Evolutionary conservation across 1,284 basidiomycete genomes (phyloP).

Genomic region (Trichosporon coremiiforme): DNA sequence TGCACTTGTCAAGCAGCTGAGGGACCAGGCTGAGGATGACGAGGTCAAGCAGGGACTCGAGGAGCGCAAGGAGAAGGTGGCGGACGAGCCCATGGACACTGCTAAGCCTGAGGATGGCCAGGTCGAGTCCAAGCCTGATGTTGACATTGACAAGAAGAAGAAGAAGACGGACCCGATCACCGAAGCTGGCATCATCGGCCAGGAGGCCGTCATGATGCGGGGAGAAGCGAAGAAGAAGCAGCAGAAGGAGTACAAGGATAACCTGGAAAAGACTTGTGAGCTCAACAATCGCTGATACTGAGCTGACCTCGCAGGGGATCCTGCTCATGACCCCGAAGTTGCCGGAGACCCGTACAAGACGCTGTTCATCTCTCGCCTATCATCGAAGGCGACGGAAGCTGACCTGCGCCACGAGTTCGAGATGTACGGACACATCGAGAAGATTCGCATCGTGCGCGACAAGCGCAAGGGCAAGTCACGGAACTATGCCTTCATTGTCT

Average conservation of each 20-base stretch:
- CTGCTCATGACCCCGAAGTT: slow-evolving; percentile 79
- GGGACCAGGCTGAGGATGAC: too few species aligned
- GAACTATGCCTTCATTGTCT: slow-evolving; percentile 97
- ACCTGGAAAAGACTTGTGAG: slow-evolving; percentile 79
- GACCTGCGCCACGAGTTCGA: slow-evolving; percentile 95
- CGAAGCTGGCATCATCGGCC: slow-evolving; percentile 58
- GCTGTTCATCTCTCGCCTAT: slow-evolving; percentile 89
- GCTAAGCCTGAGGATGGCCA: too few species aligned
- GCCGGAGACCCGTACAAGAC: slow-evolving; percentile 98
- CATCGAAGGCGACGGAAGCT: slow-evolving; percentile 83
- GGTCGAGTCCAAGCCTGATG: too few species aligned
- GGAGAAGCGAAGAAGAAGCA: slow-evolving; percentile 78
- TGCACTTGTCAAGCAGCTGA: too few species aligned
- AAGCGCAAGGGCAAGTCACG: slow-evolving; percentile 75
- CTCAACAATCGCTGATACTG: slow-evolving; percentile 32
- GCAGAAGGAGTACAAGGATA: slow-evolving; percentile 75
- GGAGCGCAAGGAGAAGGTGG: too few species aligned
- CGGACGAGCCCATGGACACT: too few species aligned
- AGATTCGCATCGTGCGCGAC: slow-evolving; percentile 86
- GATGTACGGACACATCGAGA: slow-evolving; percentile 89
- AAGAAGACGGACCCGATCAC: slow-evolving; percentile 65
- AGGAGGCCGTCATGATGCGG: slow-evolving; percentile 65
- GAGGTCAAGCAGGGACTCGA: too few species aligned
- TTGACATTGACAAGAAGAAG: slow-evolving; percentile 67
- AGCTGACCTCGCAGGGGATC: slow-evolving; percentile 24